A percentile compares a stretch with the other conserved stretches of the same genome.
Evolutionary conservation across 768 basidiomycete genomes (phyloP).

Genomic region (Fibroporia radiculosa): DNA sequence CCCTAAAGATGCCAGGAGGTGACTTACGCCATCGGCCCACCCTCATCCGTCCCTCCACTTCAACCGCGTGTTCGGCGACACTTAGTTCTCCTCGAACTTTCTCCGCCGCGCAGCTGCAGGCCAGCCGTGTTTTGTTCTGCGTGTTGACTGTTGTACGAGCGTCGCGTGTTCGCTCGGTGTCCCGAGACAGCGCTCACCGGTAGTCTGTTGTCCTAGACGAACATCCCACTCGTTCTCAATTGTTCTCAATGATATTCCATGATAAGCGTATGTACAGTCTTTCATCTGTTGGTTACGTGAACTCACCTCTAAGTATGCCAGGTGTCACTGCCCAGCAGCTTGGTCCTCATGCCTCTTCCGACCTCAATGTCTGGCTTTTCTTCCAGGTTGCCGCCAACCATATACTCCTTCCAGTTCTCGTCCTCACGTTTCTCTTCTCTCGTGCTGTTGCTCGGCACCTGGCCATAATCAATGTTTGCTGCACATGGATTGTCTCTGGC

Average conservation of each 20-base stretch:
- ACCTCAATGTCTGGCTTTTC: constrained; percentile 34
- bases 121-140: constrained; percentile 2
- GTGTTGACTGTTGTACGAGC: too few species aligned
- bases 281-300: background rate
- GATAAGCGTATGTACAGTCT: background rate
- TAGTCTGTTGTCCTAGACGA: background rate
- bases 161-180: background rate
- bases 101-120: constrained; percentile 7
- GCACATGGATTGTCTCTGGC: constrained; percentile 41
- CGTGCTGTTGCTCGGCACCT: constrained; percentile 31
- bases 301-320: constrained; percentile 4
- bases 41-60: background rate
- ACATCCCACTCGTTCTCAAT: background rate
- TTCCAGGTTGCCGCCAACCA: constrained; percentile 41
- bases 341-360: constrained; percentile 18
- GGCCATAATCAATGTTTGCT: constrained; percentile 37
- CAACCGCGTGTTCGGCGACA: constrained; percentile 3
- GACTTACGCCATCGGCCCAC: background rate
- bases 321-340: constrained; percentile 19
- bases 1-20: background rate
- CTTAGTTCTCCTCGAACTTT: background rate
- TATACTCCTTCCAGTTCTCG: constrained; percentile 35
- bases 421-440: constrained; percentile 36
- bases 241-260: background rate
- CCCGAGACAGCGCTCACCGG: background rate